Conservation (phyloP, 495 filamentous ascomycete species). For the Elaphomyces granulatus region DNA sequence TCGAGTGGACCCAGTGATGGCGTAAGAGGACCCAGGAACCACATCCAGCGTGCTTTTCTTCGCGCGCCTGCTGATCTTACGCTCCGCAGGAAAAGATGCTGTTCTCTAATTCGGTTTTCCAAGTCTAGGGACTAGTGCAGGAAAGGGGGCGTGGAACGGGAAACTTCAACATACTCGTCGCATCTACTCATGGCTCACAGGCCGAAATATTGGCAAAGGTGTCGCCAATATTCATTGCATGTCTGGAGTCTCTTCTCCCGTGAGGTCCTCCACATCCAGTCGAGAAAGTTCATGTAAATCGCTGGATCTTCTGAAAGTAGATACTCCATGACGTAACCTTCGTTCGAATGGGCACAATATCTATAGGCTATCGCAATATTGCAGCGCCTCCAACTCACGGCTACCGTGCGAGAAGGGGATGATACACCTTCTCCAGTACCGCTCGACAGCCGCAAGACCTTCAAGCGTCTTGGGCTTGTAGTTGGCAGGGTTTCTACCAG, state of each 20-base stretch:
- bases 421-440: slow-evolving; percentile 16
- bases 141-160: no score
- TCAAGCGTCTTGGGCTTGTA: slow-evolving; percentile 2
- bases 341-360: slow-evolving; percentile 17
- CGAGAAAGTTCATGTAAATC: slow-evolving; percentile 13
- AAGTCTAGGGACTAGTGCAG: no score
- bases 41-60: slow-evolving; percentile 16
- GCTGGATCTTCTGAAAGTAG: slow-evolving; percentile 1
- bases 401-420: not conserved
- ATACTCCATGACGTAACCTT: slow-evolving; percentile 1
- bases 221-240: slow-evolving; percentile 20
- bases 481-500: no score
- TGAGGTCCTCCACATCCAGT: slow-evolving; percentile 18
- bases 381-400: no score
- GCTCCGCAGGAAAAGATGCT: slow-evolving; percentile 10
- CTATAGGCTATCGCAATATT: slow-evolving; percentile 13
- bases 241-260: slow-evolving; percentile 14
- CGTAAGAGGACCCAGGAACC: slow-evolving; percentile 13
- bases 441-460: slow-evolving; percentile 1
- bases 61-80: slow-evolving; percentile 6
- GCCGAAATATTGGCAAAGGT: slow-evolving; percentile 16
- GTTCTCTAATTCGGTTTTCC: no score
- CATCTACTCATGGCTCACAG: slow-evolving; percentile 17
- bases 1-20: slow-evolving; percentile 19
- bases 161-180: no score